phyloP scores from a whole-genome alignment of 371 early-diverging fungal species.

The Mucor velutinosus region DNA sequence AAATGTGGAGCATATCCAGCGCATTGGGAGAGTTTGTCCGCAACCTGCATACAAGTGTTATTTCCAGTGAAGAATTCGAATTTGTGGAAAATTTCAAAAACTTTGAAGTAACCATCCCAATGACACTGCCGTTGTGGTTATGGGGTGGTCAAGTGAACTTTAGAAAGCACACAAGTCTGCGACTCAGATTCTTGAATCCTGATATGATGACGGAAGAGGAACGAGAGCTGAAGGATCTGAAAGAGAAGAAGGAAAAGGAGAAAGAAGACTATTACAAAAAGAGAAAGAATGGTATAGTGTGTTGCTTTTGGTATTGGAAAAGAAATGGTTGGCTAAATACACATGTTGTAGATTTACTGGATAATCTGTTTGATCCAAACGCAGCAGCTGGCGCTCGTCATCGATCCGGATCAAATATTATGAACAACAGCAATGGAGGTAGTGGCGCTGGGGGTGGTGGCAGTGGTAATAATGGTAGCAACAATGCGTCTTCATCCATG shows the following conservation, averaged over 20 bases:
- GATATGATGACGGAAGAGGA: constrained; percentile 57
- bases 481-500: not conserved
- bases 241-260: constrained; percentile 44
- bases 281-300: constrained; percentile 43
- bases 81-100: constrained; percentile 86
- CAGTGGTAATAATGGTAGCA: not conserved
- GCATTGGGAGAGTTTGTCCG: constrained; percentile 77
- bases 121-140: constrained; percentile 76
- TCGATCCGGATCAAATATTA: constrained; percentile 9
- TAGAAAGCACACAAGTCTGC: constrained; percentile 63
- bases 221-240: constrained; percentile 39
- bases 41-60: constrained; percentile 75
- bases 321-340: too few relatives aligned
- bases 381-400: constrained; percentile 17
- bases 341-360: constrained; percentile 37
- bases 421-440: not conserved
- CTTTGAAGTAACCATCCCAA: constrained; percentile 71
- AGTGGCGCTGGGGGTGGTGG: too few relatives aligned
- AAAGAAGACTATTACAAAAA: constrained; percentile 46
- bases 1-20: constrained; percentile 82
- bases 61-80: constrained; percentile 85
- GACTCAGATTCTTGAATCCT: constrained; percentile 58
- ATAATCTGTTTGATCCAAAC: constrained; percentile 44
- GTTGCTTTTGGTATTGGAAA: not conserved
- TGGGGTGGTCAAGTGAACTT: constrained; percentile 72